phyloP scores from a whole-genome alignment of 2,329 filamentous ascomycete genomes.

The Fusarium mexicanum region DNA sequence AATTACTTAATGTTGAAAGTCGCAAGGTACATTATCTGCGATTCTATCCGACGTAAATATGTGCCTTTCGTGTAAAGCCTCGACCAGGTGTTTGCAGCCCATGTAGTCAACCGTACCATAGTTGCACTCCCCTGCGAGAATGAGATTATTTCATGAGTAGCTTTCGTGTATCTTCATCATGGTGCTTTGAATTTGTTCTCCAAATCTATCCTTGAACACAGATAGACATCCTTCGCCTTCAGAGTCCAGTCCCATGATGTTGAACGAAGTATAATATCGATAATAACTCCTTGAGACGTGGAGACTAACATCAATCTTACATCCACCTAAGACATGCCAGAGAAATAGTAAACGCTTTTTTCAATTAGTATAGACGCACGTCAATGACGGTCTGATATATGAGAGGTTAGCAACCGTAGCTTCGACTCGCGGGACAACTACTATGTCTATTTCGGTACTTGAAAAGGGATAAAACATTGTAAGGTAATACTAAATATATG shows the following conservation, averaged over 20 bases:
- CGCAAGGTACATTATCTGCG: not conserved
- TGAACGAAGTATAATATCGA: not conserved
- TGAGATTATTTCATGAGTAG: not conserved
- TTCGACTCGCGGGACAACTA: not conserved
- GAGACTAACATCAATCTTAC: not conserved
- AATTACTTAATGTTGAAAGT: not conserved
- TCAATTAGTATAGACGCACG: not conserved
- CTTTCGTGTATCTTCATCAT: not conserved
- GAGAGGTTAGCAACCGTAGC: not conserved
- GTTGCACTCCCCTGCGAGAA: not conserved
- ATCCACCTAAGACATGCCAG: not conserved
- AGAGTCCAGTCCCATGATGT: not conserved
- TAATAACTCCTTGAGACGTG: not conserved
- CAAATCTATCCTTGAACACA: no score
- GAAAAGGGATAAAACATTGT: no score
- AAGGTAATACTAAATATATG: no score
- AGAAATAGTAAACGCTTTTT: not conserved
- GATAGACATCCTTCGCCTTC: not conserved
- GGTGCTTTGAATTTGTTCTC: no score
- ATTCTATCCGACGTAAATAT: no score
- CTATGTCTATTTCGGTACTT: no score
- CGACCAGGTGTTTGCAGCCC: not conserved
- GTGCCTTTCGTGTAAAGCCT: not conserved
- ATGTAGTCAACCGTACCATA: no score
- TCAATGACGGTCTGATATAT: not conserved